Percentiles rank a stretch among this genome's conserved stretches.
These are phyloP conservation scores for Penicillium canescens DNA, from an alignment of 495 filamentous ascomycete genomes.

Conservation along the genomic window DNA sequence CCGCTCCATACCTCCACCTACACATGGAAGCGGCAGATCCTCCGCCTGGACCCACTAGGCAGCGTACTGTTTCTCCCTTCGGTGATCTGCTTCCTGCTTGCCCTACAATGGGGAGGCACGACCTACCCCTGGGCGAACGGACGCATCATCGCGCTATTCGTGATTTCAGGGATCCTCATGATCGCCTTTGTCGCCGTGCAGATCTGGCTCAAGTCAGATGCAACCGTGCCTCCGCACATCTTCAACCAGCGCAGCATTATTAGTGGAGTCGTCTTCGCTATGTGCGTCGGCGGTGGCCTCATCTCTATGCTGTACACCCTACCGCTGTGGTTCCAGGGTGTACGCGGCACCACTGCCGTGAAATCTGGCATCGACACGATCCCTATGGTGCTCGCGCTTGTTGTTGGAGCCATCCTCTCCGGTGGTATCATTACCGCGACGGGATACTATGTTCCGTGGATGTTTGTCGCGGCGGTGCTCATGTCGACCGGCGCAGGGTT, in stretches of 20 bases:
- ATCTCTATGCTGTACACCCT: constrained; percentile 58
- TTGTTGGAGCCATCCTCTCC: constrained; percentile 43
- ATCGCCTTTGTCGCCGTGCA: constrained; percentile 49
- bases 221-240: constrained; percentile 57
- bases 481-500: constrained; percentile 63
- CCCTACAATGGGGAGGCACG: constrained; percentile 61
- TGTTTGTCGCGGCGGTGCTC: constrained; percentile 52
- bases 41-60: constrained; percentile 47
- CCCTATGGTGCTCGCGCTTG: constrained; percentile 46
- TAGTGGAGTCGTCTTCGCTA: constrained; percentile 39
- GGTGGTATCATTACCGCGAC: constrained; percentile 54
- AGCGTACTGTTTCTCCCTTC: constrained; percentile 50
- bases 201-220: constrained; percentile 40
- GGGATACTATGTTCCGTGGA: constrained; percentile 68
- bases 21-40: constrained; percentile 38
- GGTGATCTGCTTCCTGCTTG: constrained; percentile 56
- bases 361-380: constrained; percentile 38
- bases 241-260: constrained; percentile 56
- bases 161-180: constrained; percentile 45
- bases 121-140: constrained; percentile 54
- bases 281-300: constrained; percentile 24
- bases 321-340: constrained; percentile 78
- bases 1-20: neutral
- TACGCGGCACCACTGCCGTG: constrained; percentile 30
- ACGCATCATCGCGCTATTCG: constrained; percentile 54